Evolutionary conservation across 208 protist genomes (phyloP).

Genomic region (Trypanosoma congolense): DNA sequence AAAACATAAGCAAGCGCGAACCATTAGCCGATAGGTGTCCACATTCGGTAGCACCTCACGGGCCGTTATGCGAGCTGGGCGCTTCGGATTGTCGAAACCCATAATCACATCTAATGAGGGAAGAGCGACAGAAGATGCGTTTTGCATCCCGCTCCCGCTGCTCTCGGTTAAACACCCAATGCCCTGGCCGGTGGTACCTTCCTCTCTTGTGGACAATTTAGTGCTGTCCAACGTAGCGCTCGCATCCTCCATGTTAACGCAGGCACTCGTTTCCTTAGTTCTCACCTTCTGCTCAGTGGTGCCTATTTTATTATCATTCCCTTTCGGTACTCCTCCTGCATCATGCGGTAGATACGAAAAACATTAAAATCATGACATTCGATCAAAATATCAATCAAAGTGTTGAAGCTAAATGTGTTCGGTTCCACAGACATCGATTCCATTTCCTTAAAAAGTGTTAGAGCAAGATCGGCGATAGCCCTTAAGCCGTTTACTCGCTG

Average conservation of each 20-base stretch:
- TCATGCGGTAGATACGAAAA: slow-evolving; percentile 57
- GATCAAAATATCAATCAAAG: slow-evolving; percentile 52
- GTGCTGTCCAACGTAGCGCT: neutral
- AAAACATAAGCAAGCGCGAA: slow-evolving; percentile 43
- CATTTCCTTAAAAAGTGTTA: slow-evolving; percentile 82
- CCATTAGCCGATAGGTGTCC: slow-evolving; percentile 70
- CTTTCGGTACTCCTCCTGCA: slow-evolving; percentile 2
- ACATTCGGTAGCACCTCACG: slow-evolving; percentile 53
- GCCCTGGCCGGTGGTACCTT: neutral
- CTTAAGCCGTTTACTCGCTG: slow-evolving; percentile 48
- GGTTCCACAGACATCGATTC: slow-evolving; percentile 52
- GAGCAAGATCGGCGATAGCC: slow-evolving; percentile 61
- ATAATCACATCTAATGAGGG: slow-evolving; percentile 48
- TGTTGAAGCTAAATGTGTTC: slow-evolving; percentile 90
- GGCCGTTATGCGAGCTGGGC: slow-evolving; percentile 48
- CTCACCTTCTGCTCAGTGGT: neutral
- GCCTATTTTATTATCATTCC: slow-evolving; percentile 5
- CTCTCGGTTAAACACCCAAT: neutral
- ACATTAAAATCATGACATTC: slow-evolving; percentile 62
- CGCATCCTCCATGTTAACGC: neutral
- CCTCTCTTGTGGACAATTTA: neutral
- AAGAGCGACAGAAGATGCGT: neutral
- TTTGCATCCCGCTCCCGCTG: neutral
- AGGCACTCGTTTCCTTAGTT: neutral
- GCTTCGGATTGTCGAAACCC: slow-evolving; percentile 34